phyloP scores from a whole-genome alignment of 139 green algal species.

The Chlamydomonas incerta region DNA sequence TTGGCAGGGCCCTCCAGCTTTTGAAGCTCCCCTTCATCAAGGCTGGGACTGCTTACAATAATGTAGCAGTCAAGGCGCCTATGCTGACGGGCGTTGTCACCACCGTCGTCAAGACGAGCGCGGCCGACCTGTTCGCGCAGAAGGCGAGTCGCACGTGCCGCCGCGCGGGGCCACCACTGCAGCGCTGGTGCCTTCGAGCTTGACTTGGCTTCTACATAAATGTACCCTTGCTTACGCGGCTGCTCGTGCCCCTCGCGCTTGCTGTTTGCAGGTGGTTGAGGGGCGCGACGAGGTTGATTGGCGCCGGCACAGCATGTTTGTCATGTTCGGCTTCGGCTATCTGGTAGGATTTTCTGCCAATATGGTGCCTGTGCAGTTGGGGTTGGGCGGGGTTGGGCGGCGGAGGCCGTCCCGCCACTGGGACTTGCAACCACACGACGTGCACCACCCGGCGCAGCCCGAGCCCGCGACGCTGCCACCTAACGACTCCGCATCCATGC shows the following conservation, averaged over 20 bases:
- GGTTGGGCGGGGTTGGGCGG: too few species aligned
- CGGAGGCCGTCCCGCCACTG: too few species aligned
- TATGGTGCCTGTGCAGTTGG: too few species aligned
- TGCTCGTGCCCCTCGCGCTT: not conserved
- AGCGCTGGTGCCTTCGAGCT: not conserved
- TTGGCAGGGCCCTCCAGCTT: not conserved
- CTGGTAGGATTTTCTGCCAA: too few species aligned
- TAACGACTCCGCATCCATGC: too few species aligned
- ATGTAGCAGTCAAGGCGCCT: conserved; percentile 66
- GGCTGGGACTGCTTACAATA: conserved; percentile 68
- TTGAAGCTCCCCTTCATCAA: conserved; percentile 57
- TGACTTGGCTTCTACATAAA: not conserved
- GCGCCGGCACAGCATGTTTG: conserved; percentile 81
- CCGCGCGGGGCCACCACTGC: too few species aligned
- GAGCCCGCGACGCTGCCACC: too few species aligned
- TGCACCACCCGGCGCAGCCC: too few species aligned
- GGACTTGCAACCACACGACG: too few species aligned
- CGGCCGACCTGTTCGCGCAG: conserved; percentile 92
- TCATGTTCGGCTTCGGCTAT: conserved; percentile 87
- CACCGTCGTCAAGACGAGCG: conserved; percentile 87
- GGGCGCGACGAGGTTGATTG: conserved; percentile 81
- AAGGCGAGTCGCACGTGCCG: conserved; percentile 64
- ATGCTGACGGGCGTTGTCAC: conserved; percentile 83
- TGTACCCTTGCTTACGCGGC: not conserved
- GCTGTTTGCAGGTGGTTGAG: conserved; percentile 78